Conservation (phyloP, 345 rosid genomes). For the Litchi chinensis region DNA sequence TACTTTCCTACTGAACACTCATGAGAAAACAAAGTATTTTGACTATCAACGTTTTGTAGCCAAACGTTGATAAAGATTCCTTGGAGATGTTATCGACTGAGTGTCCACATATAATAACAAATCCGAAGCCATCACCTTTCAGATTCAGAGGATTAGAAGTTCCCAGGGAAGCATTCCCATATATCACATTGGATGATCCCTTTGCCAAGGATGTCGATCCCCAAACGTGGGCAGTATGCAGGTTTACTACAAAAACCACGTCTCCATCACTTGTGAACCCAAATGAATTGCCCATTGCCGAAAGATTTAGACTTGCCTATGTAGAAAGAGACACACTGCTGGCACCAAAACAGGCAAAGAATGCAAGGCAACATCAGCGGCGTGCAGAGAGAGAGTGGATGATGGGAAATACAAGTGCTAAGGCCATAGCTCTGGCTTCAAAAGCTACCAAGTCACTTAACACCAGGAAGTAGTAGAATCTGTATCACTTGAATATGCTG, state of each 20-base stretch:
- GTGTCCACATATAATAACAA: constrained; percentile 76
- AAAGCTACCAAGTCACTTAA: constrained; percentile 54
- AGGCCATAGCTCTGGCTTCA: constrained; percentile 67
- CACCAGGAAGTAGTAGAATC: constrained; percentile 36
- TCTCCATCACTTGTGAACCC: constrained; percentile 34
- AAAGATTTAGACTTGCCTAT: no score
- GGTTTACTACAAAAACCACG: no score
- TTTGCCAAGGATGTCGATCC: no score
- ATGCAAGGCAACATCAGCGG: constrained; percentile 79
- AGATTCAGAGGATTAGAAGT: no score
- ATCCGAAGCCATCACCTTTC: constrained; percentile 79
- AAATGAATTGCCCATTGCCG: constrained; percentile 66
- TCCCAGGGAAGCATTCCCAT: no score
- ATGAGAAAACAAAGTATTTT: no score
- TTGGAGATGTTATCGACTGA: constrained; percentile 56
- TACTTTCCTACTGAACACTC: no score
- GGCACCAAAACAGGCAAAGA: constrained; percentile 92
- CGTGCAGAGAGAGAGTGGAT: constrained; percentile 78
- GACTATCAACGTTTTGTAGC: constrained; percentile 44
- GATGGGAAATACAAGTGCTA: constrained; percentile 53
- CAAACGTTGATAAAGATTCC: constrained; percentile 65
- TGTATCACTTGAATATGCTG: not conserved
- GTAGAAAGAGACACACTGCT: no score
- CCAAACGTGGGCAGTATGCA: no score
- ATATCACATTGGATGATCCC: no score